Conservation (phyloP, 2,329 filamentous ascomycete genomes). For the Trichoderma citrinoviride region DNA sequence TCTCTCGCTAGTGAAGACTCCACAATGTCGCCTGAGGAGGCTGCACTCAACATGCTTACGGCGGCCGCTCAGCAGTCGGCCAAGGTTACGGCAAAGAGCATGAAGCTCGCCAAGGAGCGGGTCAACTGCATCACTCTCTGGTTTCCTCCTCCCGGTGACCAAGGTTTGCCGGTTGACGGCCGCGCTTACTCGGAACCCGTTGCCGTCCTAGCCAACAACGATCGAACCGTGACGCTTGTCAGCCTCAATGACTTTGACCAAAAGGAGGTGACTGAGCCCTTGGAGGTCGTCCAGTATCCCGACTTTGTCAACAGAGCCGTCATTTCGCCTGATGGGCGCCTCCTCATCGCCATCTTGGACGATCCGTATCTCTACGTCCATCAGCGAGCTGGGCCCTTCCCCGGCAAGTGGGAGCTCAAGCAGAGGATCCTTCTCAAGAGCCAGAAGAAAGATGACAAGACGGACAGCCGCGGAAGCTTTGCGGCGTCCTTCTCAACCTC, state of each 20-base stretch:
- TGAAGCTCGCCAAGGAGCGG: conserved; percentile 57
- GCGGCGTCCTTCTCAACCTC: conserved; percentile 74
- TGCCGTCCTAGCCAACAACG: conserved; percentile 85
- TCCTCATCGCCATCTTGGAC: conserved; percentile 83
- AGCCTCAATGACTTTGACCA: conserved; percentile 61
- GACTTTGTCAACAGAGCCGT: conserved; percentile 90
- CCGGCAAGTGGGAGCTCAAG: conserved; percentile 48
- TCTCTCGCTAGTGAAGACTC: neutral
- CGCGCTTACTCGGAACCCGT: conserved; percentile 52
- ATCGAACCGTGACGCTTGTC: conserved; percentile 83
- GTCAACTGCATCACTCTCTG: conserved; percentile 66
- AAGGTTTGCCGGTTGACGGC: conserved; percentile 25
- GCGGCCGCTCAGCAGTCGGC: conserved; percentile 29
- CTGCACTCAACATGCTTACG: conserved; percentile 16
- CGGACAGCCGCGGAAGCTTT: conserved; percentile 66
- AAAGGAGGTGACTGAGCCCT: conserved; percentile 49
- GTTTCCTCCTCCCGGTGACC: conserved; percentile 46
- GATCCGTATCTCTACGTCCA: conserved; percentile 86
- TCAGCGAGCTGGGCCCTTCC: conserved; percentile 44
- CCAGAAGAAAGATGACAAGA: conserved; percentile 53
- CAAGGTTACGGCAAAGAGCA: conserved; percentile 50
- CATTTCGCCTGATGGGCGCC: conserved; percentile 82
- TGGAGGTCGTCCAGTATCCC: conserved; percentile 71
- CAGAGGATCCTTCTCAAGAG: conserved; percentile 57
- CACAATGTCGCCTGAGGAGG: conserved; percentile 6